A percentile compares a stretch with the other conserved stretches of the same genome.
Evolutionary conservation across 495 filamentous ascomycete species (phyloP).

Genomic region (Xylaria flabelliformis): DNA sequence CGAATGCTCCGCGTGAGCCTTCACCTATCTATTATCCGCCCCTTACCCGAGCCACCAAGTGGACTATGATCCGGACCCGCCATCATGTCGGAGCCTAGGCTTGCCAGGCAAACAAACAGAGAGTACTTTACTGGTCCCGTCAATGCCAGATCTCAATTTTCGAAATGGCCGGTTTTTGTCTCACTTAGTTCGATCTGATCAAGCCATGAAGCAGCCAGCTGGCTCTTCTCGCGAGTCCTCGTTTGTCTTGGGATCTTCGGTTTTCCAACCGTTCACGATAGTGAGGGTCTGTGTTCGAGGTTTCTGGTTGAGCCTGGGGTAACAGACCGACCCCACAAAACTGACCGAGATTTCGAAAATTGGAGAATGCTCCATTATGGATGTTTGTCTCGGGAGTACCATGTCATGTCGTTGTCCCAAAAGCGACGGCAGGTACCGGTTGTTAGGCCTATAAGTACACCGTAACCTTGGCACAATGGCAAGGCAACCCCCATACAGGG

Average conservation of each 20-base stretch:
- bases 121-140: background rate
- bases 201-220: background rate
- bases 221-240: background rate
- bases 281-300: background rate
- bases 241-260: conserved; percentile 10
- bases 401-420: background rate
- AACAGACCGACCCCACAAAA: background rate
- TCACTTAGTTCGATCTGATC: background rate
- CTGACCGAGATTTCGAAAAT: background rate
- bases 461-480: background rate
- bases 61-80: conserved; percentile 1
- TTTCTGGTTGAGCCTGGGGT: background rate
- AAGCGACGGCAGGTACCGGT: background rate
- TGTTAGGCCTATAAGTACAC: too few species aligned
- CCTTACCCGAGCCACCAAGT: background rate
- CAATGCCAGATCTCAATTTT: background rate
- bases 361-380: background rate
- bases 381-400: background rate
- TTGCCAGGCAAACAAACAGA: background rate
- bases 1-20: conserved; percentile 2
- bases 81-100: background rate
- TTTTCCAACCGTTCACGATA: background rate
- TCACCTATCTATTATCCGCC: background rate
- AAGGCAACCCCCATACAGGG: background rate
- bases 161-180: background rate